Evolutionary conservation across 331 rosid species (phyloP).

Genomic region (Quercus tomentella): DNA sequence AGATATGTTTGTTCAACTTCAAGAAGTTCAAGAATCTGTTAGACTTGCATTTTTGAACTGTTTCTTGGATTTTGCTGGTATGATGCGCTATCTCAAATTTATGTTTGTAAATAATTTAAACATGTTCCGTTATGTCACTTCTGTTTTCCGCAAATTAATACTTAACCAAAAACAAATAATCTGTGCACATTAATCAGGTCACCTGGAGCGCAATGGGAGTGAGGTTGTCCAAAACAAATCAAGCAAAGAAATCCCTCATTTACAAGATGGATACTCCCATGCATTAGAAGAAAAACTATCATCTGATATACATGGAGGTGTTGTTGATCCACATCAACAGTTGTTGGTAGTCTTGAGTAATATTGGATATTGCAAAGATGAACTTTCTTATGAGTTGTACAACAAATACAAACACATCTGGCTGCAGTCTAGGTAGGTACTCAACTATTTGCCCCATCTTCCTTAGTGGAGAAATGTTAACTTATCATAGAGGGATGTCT

Average conservation of each 20-base stretch:
- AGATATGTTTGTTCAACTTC: conserved; percentile 75
- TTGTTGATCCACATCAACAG: conserved; percentile 68
- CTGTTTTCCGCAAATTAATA: neutral
- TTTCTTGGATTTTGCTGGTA: conserved; percentile 98
- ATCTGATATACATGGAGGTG: conserved; percentile 54
- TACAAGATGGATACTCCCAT: conserved; percentile 71
- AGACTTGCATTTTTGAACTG: conserved; percentile 93
- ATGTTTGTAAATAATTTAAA: conserved; percentile 2
- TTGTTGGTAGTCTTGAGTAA: conserved; percentile 86
- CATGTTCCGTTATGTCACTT: conserved; percentile 19
- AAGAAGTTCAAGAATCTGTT: conserved; percentile 93
- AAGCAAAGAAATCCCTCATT: conserved; percentile 46
- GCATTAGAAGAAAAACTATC: conserved; percentile 46
- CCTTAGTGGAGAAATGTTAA: neutral
- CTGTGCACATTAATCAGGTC: conserved; percentile 47
- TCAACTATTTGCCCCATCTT: conserved; percentile 2
- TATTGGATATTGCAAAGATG: conserved; percentile 94
- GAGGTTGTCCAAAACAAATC: conserved; percentile 62
- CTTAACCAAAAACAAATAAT: no score
- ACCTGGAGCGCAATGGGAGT: conserved; percentile 71
- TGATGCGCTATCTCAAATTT: conserved; percentile 22
- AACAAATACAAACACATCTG: conserved; percentile 77
- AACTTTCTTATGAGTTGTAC: conserved; percentile 80
- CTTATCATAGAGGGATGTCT: neutral
- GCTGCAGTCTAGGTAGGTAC: conserved; percentile 71